A percentile compares a stretch with the other conserved stretches of the same genome.
These are phyloP conservation scores for Albophoma yamanashiensis DNA, from an alignment of 2,329 filamentous ascomycete species.

Conservation along the genomic window DNA sequence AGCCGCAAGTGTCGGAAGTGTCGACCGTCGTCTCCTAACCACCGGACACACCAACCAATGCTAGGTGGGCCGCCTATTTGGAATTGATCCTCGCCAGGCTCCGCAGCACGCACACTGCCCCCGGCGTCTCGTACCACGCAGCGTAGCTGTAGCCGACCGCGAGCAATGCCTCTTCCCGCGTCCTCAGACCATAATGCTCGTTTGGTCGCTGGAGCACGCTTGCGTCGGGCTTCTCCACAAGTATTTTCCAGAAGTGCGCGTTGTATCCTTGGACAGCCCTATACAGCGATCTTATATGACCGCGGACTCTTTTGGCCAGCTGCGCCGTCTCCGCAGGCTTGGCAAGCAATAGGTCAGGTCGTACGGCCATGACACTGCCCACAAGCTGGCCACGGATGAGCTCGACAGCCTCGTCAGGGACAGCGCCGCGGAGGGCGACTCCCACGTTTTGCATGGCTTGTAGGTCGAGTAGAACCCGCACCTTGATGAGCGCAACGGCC, in stretches of 20 bases:
- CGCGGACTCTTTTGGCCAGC: neutral
- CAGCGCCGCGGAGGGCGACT: slow-evolving; percentile 1
- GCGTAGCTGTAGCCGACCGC: neutral
- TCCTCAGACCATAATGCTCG: neutral
- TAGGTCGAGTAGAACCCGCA: slow-evolving; percentile 12
- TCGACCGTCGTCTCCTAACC: neutral
- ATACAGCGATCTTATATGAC: neutral
- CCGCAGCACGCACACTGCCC: neutral
- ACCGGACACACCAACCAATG: neutral
- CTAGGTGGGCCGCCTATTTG: neutral
- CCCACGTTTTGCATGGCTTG: slow-evolving; percentile 7
- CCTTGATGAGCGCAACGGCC: slow-evolving; percentile 11
- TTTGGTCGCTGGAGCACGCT: neutral
- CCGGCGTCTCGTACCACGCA: neutral
- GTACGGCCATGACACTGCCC: neutral
- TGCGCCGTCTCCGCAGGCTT: neutral
- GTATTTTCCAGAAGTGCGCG: neutral
- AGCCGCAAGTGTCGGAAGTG: neutral
- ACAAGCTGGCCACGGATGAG: slow-evolving; percentile 9
- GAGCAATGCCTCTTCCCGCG: neutral
- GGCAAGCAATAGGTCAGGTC: neutral
- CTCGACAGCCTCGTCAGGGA: slow-evolving; percentile 11
- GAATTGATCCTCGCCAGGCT: neutral
- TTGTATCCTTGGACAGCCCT: neutral
- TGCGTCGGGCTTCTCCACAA: neutral